phyloP scores from a whole-genome alignment of 2,329 filamentous ascomycete species.

The Neobulgaria alba region DNA sequence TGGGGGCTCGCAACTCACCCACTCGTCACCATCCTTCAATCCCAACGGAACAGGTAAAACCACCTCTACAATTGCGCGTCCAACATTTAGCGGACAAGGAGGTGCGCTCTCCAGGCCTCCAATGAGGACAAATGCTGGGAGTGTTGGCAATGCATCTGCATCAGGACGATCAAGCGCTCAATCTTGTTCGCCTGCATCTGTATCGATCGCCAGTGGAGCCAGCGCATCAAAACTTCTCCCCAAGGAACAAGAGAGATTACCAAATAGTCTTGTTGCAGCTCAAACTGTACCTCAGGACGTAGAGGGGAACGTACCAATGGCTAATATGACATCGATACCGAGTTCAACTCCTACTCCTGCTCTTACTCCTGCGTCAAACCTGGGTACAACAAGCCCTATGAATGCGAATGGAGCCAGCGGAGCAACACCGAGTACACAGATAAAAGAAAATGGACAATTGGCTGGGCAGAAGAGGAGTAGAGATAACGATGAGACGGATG shows the following conservation, averaged over 20 bases:
- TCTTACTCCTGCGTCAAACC: too few species aligned
- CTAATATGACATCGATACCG: too few species aligned
- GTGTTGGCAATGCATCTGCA: conserved; percentile 15
- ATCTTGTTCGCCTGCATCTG: conserved; percentile 19
- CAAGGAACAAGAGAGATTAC: conserved; percentile 3
- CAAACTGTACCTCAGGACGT: background rate
- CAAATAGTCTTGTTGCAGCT: background rate
- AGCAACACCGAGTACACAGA: too few species aligned
- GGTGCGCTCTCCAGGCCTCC: conserved; percentile 24
- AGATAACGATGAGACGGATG: background rate
- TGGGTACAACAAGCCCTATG: too few species aligned
- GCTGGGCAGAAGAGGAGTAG: background rate
- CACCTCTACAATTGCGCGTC: conserved; percentile 20
- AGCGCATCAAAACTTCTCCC: conserved; percentile 8
- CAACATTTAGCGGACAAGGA: conserved; percentile 21
- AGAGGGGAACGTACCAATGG: too few species aligned
- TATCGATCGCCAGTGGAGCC: conserved; percentile 11
- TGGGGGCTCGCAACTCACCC: background rate
- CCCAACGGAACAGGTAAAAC: conserved; percentile 10
- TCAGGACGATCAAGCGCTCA: conserved; percentile 11
- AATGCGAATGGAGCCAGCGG: too few species aligned
- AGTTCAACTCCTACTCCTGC: too few species aligned
- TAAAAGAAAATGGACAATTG: background rate
- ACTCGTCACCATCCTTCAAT: background rate
- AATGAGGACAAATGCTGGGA: conserved; percentile 24